A percentile compares a stretch with the other conserved stretches of the same genome.
Conservation (phyloP, 1,139 yeast species). For the Magnusiomyces sp. region DNA sequence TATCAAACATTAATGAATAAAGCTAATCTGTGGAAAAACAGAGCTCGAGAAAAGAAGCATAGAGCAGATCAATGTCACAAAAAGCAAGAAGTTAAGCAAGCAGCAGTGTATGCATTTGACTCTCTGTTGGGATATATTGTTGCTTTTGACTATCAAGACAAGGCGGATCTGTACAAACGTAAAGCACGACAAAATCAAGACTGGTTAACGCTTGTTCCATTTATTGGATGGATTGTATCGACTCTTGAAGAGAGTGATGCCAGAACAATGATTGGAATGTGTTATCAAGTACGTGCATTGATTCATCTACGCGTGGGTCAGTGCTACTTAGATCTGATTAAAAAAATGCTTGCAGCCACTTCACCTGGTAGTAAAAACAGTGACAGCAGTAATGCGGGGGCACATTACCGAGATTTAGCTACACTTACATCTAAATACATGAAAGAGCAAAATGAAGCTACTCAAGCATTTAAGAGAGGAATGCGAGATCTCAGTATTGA, state of each 20-base stretch:
- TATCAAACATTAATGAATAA: conserved; percentile 21
- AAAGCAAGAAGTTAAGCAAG: conserved; percentile 22
- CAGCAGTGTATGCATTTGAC: conserved; percentile 30
- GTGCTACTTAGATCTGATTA: conserved; percentile 12
- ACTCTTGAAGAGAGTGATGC: conserved; percentile 20
- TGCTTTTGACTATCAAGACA: conserved; percentile 36
- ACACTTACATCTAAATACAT: conserved; percentile 15
- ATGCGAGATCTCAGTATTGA: conserved; percentile 24
- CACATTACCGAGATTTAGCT: conserved; percentile 6
- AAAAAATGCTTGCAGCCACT: neutral
- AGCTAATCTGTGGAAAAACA: conserved; percentile 27
- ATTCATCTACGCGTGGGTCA: conserved; percentile 28
- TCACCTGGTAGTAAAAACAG: neutral
- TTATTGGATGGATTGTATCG: conserved; percentile 24
- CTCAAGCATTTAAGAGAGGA: conserved; percentile 31
- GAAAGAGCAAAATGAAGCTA: conserved; percentile 22
- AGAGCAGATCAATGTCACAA: conserved; percentile 28
- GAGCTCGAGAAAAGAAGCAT: conserved; percentile 30
- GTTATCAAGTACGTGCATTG: conserved; percentile 32
- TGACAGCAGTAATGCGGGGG: neutral
- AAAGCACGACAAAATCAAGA: conserved; percentile 26
- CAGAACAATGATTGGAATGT: conserved; percentile 27
- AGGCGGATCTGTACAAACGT: conserved; percentile 24
- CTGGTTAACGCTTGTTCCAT: conserved; percentile 34
- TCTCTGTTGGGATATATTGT: conserved; percentile 33